These are phyloP conservation scores for Calonectria crousiana DNA, from an alignment of 2,329 filamentous ascomycete species.

Conservation along the genomic window DNA sequence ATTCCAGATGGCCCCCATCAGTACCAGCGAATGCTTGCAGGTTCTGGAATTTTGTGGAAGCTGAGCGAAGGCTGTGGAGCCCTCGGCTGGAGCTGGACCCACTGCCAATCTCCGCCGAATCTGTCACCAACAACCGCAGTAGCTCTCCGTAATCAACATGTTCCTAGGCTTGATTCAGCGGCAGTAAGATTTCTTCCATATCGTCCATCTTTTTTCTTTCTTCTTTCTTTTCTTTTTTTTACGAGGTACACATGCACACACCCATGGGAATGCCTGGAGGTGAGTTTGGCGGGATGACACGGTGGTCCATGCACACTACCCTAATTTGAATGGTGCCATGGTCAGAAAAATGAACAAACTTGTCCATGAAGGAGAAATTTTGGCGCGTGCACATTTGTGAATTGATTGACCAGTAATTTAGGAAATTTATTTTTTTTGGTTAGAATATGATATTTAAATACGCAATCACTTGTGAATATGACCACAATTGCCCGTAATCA, in stretches of 20 bases:
- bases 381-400: not conserved
- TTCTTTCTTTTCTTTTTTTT: not conserved
- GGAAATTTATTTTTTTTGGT: too few species aligned
- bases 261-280: not conserved
- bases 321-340: too few species aligned
- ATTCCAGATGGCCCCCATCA: not conserved
- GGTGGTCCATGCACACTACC: not conserved
- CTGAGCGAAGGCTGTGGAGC: not conserved
- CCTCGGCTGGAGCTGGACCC: not conserved
- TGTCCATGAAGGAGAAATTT: not conserved
- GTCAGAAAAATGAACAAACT: too few species aligned
- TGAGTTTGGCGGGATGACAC: not conserved
- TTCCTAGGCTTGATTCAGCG: not conserved
- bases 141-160: not conserved
- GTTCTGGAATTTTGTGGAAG: not conserved
- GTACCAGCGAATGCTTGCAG: not conserved
- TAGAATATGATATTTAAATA: not conserved
- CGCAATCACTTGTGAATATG: not conserved
- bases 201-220: not conserved
- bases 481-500: too few species aligned
- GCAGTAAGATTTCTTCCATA: not conserved
- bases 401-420: not conserved
- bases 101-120: not conserved
- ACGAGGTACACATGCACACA: not conserved
- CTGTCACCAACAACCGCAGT: not conserved